Conservation (phyloP, 768 basidiomycete genomes). For the Leccinum uliginosum region DNA sequence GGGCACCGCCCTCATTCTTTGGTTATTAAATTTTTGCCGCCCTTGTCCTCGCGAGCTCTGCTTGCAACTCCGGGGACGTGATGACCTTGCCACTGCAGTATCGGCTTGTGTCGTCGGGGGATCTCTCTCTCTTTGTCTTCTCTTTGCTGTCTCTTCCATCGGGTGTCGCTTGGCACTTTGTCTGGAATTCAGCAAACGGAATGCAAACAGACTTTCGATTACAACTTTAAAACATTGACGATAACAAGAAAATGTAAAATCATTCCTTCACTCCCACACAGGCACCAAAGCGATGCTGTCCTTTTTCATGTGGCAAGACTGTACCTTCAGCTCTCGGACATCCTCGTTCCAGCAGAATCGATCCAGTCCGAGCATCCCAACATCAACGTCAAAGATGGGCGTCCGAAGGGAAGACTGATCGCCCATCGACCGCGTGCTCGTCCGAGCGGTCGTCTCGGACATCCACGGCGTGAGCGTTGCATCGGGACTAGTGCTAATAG, state of each 20-base stretch:
- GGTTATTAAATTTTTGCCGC: slow-evolving; percentile 46
- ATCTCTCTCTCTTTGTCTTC: slow-evolving; percentile 28
- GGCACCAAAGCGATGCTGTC: slow-evolving; percentile 22
- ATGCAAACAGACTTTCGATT: too few species aligned
- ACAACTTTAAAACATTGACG: not conserved
- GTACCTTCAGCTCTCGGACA: slow-evolving; percentile 10
- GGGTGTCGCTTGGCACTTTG: not conserved
- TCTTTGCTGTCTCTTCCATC: slow-evolving; percentile 10
- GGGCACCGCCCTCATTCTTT: slow-evolving; percentile 48
- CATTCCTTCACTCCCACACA: slow-evolving; percentile 1
- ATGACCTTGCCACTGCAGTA: slow-evolving; percentile 39
- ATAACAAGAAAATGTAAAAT: not conserved
- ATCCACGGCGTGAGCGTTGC: not conserved
- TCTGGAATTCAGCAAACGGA: slow-evolving; percentile 11
- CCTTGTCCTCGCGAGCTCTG: slow-evolving; percentile 28
- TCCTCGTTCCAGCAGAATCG: slow-evolving; percentile 19
- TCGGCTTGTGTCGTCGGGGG: slow-evolving; percentile 63
- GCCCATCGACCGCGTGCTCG: not conserved
- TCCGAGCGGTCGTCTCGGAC: slow-evolving; percentile 5
- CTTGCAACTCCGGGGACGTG: slow-evolving; percentile 38
- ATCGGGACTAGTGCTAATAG: not conserved
- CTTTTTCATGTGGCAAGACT: slow-evolving; percentile 13
- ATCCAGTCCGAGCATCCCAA: slow-evolving; percentile 26
- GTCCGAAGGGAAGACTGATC: slow-evolving; percentile 17
- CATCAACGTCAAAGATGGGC: slow-evolving; percentile 13